These are phyloP conservation scores for Halteria grandinella DNA, from an alignment of 73 alveolate species.

Conservation along the genomic window DNA sequence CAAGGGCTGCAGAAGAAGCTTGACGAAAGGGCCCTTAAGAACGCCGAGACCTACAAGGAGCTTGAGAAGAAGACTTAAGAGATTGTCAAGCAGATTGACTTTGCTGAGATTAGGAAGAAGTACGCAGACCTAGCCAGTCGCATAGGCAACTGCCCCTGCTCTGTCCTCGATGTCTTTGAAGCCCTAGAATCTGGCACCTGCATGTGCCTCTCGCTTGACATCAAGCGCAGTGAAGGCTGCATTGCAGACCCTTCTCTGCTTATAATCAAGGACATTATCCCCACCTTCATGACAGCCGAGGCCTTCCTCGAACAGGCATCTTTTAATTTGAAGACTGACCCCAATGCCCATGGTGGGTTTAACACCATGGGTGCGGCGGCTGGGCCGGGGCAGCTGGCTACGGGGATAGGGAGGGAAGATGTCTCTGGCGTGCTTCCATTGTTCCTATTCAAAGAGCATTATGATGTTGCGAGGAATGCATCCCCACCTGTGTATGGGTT, in stretches of 20 bases:
- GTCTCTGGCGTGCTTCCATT: slow-evolving; percentile 40
- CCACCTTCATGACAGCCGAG: slow-evolving; percentile 34
- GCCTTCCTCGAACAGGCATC: slow-evolving; percentile 35
- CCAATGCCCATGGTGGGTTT: slow-evolving; percentile 21
- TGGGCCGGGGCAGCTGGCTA: slow-evolving; percentile 28
- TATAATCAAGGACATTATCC: slow-evolving; percentile 19
- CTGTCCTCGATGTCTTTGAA: slow-evolving; percentile 21
- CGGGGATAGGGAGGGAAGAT: slow-evolving; percentile 28
- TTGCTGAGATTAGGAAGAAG: not conserved
- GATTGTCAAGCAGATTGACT: not conserved
- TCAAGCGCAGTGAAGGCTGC: slow-evolving; percentile 28
- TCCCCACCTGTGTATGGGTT: slow-evolving; percentile 25
- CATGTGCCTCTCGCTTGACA: slow-evolving; percentile 24
- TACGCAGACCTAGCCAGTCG: not conserved
- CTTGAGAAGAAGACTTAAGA: not conserved
- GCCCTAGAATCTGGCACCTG: slow-evolving; percentile 33
- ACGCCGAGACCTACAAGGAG: slow-evolving; percentile 14
- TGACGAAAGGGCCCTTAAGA: slow-evolving; percentile 53
- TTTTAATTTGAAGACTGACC: too few species aligned
- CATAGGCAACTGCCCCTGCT: slow-evolving; percentile 32
- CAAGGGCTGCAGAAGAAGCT: slow-evolving; percentile 42
- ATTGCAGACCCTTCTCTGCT: slow-evolving; percentile 48
- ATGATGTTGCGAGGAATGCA: slow-evolving; percentile 15
- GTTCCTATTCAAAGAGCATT: slow-evolving; percentile 28
- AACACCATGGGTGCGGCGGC: too few species aligned